phyloP scores from a whole-genome alignment of 2,329 filamentous ascomycete species.

The Leptographium galeiforme region DNA sequence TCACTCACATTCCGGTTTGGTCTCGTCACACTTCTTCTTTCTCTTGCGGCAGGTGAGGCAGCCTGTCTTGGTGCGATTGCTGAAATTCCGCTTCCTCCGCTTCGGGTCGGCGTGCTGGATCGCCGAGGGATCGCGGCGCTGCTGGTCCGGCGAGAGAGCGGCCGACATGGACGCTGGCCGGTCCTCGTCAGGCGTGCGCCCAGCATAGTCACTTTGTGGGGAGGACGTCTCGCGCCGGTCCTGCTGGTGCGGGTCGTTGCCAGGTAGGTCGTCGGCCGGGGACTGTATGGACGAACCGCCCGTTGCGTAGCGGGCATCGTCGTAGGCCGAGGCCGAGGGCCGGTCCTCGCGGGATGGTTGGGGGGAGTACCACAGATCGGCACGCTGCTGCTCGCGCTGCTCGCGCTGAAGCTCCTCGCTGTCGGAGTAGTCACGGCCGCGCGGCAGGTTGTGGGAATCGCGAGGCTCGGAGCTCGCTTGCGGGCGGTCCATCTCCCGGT shows the following conservation, averaged over 20 bases:
- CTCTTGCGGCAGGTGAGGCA: constrained; percentile 83
- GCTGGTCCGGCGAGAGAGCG: constrained; percentile 30
- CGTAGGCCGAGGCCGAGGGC: constrained; percentile 32
- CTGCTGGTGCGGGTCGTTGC: constrained; percentile 21
- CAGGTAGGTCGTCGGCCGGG: constrained; percentile 32
- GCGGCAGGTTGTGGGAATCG: constrained; percentile 5
- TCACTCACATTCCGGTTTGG: constrained; percentile 75
- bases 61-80: constrained; percentile 89
- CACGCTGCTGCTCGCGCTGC: constrained; percentile 19
- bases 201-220: constrained; percentile 35
- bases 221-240: constrained; percentile 22
- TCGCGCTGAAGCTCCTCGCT: constrained; percentile 1
- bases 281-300: constrained; percentile 29
- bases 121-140: constrained; percentile 27
- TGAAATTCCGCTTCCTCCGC: constrained; percentile 70
- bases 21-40: constrained; percentile 98
- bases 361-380: constrained; percentile 35
- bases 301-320: constrained; percentile 29
- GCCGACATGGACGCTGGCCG: constrained; percentile 30
- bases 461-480: constrained; percentile 3
- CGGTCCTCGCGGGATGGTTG: constrained; percentile 34
- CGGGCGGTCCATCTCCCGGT: not conserved
- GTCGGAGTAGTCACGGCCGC: not conserved
- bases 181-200: constrained; percentile 41
- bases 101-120: constrained; percentile 47